Evolutionary conservation across 2,329 filamentous ascomycete genomes (phyloP).

Genomic region (Didymella pinodella): DNA sequence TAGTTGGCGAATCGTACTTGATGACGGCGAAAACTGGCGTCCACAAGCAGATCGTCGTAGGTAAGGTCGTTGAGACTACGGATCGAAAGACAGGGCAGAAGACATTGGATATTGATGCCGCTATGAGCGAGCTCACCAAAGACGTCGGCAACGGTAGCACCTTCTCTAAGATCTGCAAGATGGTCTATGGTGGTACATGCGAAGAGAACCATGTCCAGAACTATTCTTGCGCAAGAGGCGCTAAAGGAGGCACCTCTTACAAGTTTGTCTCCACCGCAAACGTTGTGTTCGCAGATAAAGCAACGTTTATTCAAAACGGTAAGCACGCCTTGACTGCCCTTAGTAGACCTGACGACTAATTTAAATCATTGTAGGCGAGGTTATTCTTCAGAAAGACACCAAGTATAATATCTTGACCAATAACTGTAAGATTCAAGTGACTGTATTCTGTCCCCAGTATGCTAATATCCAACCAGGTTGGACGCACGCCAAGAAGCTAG

Average conservation of each 20-base stretch:
- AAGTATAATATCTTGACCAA: background rate
- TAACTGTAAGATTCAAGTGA: background rate
- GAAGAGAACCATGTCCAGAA: background rate
- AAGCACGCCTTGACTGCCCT: background rate
- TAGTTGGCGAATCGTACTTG: background rate
- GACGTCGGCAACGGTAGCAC: background rate
- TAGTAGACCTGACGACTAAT: background rate
- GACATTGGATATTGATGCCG: background rate
- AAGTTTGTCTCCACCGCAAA: background rate
- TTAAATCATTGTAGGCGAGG: background rate
- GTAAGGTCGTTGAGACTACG: background rate
- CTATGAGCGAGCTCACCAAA: background rate
- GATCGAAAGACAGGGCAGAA: background rate
- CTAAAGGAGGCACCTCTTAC: background rate
- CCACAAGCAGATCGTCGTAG: background rate
- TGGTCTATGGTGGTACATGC: background rate
- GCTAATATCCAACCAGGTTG: background rate
- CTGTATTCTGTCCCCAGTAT: background rate
- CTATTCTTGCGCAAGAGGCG: background rate
- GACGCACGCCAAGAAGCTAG: background rate
- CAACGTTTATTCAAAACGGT: background rate
- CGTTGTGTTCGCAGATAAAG: background rate
- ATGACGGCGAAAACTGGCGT: background rate
- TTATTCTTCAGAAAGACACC: background rate
- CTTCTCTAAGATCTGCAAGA: background rate